A percentile compares a stretch with the other conserved stretches of the same genome.
These are phyloP conservation scores for Mortierella sp. DNA, from an alignment of 371 early-diverging fungal species.

Conservation along the genomic window DNA sequence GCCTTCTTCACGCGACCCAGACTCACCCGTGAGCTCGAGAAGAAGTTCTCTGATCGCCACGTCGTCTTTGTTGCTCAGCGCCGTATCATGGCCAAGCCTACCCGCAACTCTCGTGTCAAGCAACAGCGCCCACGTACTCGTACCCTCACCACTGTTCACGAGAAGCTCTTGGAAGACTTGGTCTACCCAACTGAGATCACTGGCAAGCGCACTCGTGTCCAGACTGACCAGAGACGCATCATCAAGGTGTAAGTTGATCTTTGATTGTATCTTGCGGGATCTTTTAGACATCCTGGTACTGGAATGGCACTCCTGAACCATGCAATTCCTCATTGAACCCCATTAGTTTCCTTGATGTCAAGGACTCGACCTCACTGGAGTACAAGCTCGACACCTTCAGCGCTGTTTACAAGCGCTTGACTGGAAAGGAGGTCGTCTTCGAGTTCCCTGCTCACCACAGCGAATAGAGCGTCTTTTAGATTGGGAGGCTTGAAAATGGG, in stretches of 20 bases:
- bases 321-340: too few species aligned
- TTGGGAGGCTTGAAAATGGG: background rate
- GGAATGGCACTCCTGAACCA: too few species aligned
- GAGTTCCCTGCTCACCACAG: constrained; percentile 86
- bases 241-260: constrained; percentile 94
- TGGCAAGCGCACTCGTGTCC: constrained; percentile 96
- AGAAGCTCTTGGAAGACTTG: constrained; percentile 95
- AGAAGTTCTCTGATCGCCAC: constrained; percentile 99
- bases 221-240: constrained; percentile 92
- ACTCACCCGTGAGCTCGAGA: constrained; percentile 98
- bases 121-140: constrained; percentile 96
- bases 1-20: constrained; percentile 1
- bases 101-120: constrained; percentile 86
- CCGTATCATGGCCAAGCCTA: constrained; percentile 93
- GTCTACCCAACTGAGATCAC: constrained; percentile 98
- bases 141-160: constrained; percentile 96
- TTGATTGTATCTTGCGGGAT: too few species aligned
- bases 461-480: constrained; percentile 56
- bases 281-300: too few species aligned
- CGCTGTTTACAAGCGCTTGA: constrained; percentile 93
- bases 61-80: constrained; percentile 96
- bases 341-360: constrained; percentile 92
- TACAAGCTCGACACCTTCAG: constrained; percentile 98
- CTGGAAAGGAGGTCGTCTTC: constrained; percentile 97
- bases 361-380: constrained; percentile 96